phyloP scores from a whole-genome alignment of 352 stramenopile species.

The Globisporangium spinosum region DNA sequence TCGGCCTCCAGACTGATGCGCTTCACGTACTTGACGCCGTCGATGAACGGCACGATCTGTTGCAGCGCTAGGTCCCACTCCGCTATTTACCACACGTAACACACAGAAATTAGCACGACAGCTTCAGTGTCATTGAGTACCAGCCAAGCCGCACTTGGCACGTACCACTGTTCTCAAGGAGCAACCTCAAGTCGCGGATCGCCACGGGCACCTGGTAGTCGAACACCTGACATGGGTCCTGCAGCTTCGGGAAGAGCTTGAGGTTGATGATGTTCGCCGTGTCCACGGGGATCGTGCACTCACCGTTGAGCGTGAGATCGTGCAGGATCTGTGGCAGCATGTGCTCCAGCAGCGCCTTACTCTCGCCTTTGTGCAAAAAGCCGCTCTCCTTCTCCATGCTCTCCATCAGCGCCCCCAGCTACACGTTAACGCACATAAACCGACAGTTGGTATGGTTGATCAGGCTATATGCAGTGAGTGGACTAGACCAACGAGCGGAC shows the following conservation, averaged over 20 bases:
- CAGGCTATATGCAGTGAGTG: not conserved
- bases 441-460: not conserved
- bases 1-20: slow-evolving; percentile 87
- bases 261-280: slow-evolving; percentile 85
- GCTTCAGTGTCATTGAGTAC: not conserved
- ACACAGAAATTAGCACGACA: not conserved
- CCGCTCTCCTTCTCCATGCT: slow-evolving; percentile 87
- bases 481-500: not conserved
- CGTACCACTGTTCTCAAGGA: slow-evolving; percentile 74
- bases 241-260: slow-evolving; percentile 79
- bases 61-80: slow-evolving; percentile 87
- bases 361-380: slow-evolving; percentile 70
- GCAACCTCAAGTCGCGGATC: slow-evolving; percentile 61
- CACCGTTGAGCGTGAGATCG: slow-evolving; percentile 67
- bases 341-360: slow-evolving; percentile 53
- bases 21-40: slow-evolving; percentile 89
- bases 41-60: slow-evolving; percentile 89
- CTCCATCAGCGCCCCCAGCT: slow-evolving; percentile 71
- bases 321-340: slow-evolving; percentile 72
- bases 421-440: not conserved
- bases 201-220: slow-evolving; percentile 87
- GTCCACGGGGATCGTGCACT: slow-evolving; percentile 83
- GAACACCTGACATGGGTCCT: slow-evolving; percentile 60
- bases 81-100: slow-evolving; percentile 27
- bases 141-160: not conserved